These are phyloP conservation scores for Nelumbo lutea DNA, from an alignment of 164 flowering plant genomes.

Conservation along the genomic window DNA sequence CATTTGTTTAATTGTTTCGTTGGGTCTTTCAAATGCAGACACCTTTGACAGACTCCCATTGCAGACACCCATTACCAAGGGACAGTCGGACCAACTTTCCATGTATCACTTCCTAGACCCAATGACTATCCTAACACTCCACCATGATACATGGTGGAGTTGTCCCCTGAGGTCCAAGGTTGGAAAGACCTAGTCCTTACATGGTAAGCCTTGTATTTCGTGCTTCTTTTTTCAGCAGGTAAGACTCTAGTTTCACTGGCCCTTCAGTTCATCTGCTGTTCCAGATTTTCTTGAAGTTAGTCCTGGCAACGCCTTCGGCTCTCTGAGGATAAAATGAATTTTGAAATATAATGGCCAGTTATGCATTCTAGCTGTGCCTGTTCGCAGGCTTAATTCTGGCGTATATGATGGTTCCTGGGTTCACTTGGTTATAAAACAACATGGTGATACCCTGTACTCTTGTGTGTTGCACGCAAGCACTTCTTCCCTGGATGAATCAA, in stretches of 20 bases:
- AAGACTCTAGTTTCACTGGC: not conserved
- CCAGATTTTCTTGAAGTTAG: not conserved
- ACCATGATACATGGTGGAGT: conserved; percentile 37
- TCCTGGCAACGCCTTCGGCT: not conserved
- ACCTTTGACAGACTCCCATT: conserved; percentile 77
- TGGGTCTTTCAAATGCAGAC: conserved; percentile 43
- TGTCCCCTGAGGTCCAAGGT: conserved; percentile 45
- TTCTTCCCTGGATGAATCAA: conserved; percentile 81
- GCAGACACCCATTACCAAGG: conserved; percentile 62
- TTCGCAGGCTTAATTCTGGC: too few relatives aligned
- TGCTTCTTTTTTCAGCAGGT: not conserved
- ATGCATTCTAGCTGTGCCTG: too few relatives aligned
- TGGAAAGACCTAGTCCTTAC: conserved; percentile 77
- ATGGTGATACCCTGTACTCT: not conserved
- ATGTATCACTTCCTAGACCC: conserved; percentile 65
- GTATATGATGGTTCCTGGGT: not conserved
- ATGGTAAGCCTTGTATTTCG: conserved; percentile 45
- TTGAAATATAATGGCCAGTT: too few relatives aligned
- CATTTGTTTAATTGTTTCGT: not conserved
- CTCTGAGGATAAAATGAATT: not conserved
- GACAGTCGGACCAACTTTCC: conserved; percentile 49
- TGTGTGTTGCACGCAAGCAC: conserved; percentile 59
- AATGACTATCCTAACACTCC: conserved; percentile 44
- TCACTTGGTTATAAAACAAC: not conserved
- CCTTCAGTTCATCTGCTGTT: not conserved